Evolutionary conservation across 179 eudicot genomes (phyloP).

Genomic region (Silene coronaria): DNA sequence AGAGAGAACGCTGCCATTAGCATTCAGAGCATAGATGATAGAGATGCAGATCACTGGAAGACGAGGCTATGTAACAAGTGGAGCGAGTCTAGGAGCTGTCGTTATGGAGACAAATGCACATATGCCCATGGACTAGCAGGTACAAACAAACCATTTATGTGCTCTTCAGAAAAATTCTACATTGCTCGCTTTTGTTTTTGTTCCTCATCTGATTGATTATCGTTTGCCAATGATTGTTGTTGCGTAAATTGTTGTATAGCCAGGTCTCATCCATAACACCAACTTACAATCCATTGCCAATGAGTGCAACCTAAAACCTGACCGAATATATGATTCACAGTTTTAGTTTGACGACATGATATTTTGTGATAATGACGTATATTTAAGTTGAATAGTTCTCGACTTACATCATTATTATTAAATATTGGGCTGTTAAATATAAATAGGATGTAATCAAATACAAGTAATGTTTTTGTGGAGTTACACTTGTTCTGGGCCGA

Average conservation of each 20-base stretch:
- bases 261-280: too few relatives aligned
- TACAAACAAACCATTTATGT: neutral
- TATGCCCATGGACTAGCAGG: constrained; percentile 32
- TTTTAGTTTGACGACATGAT: neutral
- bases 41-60: neutral
- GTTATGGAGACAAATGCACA: constrained; percentile 8
- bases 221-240: neutral
- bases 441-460: too few relatives aligned
- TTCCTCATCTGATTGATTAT: neutral
- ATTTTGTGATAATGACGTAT: neutral
- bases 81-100: constrained; percentile 5
- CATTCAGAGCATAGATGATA: neutral
- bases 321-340: neutral
- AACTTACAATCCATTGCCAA: too few relatives aligned
- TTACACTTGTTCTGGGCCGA: too few relatives aligned
- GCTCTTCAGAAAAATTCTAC: neutral
- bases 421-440: neutral
- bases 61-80: constrained; percentile 16
- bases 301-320: neutral
- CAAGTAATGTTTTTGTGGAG: too few relatives aligned
- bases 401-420: neutral
- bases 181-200: neutral
- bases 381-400: neutral
- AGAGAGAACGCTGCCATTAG: constrained; percentile 1
- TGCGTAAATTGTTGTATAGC: neutral